Evolutionary conservation across 2,329 filamentous ascomycete genomes (phyloP), one percentile per base, ranked within the genome.

Genomic region (Lojkania enalia): DNA sequence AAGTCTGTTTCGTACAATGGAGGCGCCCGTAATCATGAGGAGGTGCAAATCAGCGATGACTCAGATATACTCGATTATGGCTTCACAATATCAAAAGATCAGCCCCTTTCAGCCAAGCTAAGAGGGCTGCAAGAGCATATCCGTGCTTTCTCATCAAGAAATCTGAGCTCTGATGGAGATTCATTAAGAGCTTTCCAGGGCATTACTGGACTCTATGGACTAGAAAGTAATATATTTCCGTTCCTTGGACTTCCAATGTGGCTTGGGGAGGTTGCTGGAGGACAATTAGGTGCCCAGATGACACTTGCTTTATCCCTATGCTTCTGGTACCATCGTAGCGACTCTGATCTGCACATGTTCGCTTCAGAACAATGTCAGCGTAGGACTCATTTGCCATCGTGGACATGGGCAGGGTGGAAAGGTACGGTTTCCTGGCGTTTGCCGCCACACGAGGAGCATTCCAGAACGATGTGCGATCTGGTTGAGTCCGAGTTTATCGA

Each of bases 391-490:
- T 27, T 49, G 0, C 40, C 47, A 1, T 45, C 40, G 7, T 45
- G 40, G 41, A 47, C 46, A n/a, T 42, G 49, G 51, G 51, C 51
- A 18, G 51, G 51, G n/a, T 53, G 51, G 48, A 29, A 32, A 2
- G 48, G 51, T n/a, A 44, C 39, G 1, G 44, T 53, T 5, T 41
- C 42, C 6, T 53, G 51, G 50, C 47, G 50, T n/a, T 19, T 44
- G 19, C 47, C 50, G 5, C 50, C 50, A 13, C 33, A 45, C 11
- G 21, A 38, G 6, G 50, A 50, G 20, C 37, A 50, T 15, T 42
- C 25, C 20, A 40, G 35, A 15, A 35, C 44, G 15, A 42, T 52
- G 41, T 39, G 47, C 14, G 44, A 50, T 41, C 38, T 52, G 4
- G 41, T 52, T 31, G 40, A 50, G 6, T 19, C 40, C 7, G 29